Base-by-base conservation (phyloP, 2,329 filamentous ascomycete species). In the Coniochaeta ligniaria region DNA sequence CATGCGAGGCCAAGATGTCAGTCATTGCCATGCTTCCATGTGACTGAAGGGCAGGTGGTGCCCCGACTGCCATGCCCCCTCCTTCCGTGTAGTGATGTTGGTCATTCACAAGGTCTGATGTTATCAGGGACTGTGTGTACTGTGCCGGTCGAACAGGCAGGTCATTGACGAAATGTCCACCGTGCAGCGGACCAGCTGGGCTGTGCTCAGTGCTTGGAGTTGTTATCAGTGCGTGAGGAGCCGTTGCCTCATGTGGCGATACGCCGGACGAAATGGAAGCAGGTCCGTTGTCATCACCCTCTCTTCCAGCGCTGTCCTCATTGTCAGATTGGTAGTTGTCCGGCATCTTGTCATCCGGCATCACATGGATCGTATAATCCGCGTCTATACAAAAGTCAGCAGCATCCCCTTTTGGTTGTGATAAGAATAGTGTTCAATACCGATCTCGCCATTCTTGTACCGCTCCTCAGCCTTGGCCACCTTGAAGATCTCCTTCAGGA, bases 401-500 rank as follows among this genome's bases (percentile, higher is more conserved):
- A 57, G n/a, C 26, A 33, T 24, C 2, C 9, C n/a, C 17, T 6
- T 6, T 22, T 14, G 3, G 12, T 8, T 24, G 17, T 11, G 22
- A 6, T 2, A 22, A 28, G 24, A n/a, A 9, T 14, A 22, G 22
- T 52, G 47, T 52, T 14, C 14, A 52, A 8, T 70, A 87, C 85
- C 84, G 58, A 87, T 82, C 66, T 85, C 82, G 28, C 78, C 80
- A 50, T 80, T 78, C 64, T 75, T 80, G 66, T 73, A 86, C 5
- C 80, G 75, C 67, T 87, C 83, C 63, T 88, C 82, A 33, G 75
- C 71, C 60, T 73, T 78, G 0, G 85, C 85, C 33, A 88, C 78
- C 62, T 80, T 82, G 73, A 88, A 88, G 9, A 88, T 81, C 66
- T 88, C 84, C 59, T 78, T 81, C 9, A 88, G 67, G 56, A 78